phyloP scores from a whole-genome alignment of 257 asterid genomes.

The Asclepias syriaca region DNA sequence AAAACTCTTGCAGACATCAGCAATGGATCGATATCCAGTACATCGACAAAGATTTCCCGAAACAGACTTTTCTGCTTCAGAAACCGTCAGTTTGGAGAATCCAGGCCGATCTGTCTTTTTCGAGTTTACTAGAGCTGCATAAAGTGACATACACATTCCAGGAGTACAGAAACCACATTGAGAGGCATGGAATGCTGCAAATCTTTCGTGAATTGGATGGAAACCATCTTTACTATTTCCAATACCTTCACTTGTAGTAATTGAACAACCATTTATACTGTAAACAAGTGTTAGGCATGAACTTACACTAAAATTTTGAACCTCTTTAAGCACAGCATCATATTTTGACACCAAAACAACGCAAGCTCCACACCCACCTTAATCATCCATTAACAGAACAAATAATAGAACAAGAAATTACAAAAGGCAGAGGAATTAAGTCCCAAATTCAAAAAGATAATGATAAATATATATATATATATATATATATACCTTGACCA shows the following conservation, averaged over 20 bases:
- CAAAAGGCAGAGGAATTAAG: neutral
- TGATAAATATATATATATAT: no score
- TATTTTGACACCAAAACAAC: slow-evolving; percentile 62
- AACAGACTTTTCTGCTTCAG: slow-evolving; percentile 62
- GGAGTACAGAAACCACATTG: slow-evolving; percentile 85
- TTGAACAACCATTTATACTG: slow-evolving; percentile 59
- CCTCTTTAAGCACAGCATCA: slow-evolving; percentile 26
- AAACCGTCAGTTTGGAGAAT: slow-evolving; percentile 51
- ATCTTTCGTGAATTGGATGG: slow-evolving; percentile 66
- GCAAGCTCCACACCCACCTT: slow-evolving; percentile 91
- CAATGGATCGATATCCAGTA: slow-evolving; percentile 69
- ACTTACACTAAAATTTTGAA: slow-evolving; percentile 40
- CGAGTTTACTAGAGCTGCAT: slow-evolving; percentile 49
- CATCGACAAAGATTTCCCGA: slow-evolving; percentile 69
- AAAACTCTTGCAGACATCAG: slow-evolving; percentile 73
- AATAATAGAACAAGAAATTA: neutral
- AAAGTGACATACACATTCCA: slow-evolving; percentile 72
- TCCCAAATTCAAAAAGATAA: neutral
- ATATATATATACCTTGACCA: slow-evolving; percentile 50
- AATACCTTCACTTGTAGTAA: slow-evolving; percentile 72
- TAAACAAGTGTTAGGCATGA: slow-evolving; percentile 74
- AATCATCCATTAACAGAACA: neutral
- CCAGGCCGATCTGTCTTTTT: slow-evolving; percentile 44
- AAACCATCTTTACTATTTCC: slow-evolving; percentile 69
- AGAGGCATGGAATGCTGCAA: slow-evolving; percentile 72